Base-by-base conservation (phyloP, 495 filamentous ascomycete species). In the Tuber indicum region DNA sequence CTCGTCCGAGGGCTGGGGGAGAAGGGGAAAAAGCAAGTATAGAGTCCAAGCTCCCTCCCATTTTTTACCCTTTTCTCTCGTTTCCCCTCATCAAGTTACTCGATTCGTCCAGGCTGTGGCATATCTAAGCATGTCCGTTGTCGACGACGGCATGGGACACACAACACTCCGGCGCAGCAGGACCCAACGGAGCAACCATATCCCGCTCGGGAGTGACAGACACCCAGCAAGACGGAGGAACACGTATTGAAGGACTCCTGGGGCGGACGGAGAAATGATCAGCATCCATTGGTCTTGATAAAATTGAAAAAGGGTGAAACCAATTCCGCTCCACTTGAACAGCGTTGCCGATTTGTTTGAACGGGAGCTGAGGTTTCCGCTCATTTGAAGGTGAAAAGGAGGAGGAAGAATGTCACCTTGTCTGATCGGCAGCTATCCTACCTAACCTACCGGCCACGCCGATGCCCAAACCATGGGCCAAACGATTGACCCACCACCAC, bases 181-280 rank as follows among this genome's bases (percentile, higher is more conserved):
- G 44, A 79, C 78, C 78, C 78, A 80, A 80, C 78, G 78, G 78
- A 80, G 41, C 42, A 71, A 45, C 77, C 78, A 80, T 80, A 66
- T 73, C 73, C 78, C 78, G 77, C 78, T 66, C 75, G 42, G 46
- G 42, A 46, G 72, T 39, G 46, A 73, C n/a, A 46, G 39, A 74
- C 49, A 62, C 43, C n/a, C 23, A 74, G 26, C n/a, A 12, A 74
- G 26, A 36, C 32, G 12, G 26, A 66, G 23, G 21, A n/a, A n/a
- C 49, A 58, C 26, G 26, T 36, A 66, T 66, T 17, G 58, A 36
- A 36, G 26, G 58, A 66, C 14, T 17, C 26, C 0, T 32, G 52
- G n/a, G n/a, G 26, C n/a, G n/a, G 52, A 62, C 9, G 52, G 52
- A 62, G 26, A 62, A 32, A 10, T 32, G 52, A 16, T 12, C 52